These are phyloP conservation scores for Scheffersomyces parashehatae DNA, from an alignment of 1,139 yeast species.

Conservation along the genomic window DNA sequence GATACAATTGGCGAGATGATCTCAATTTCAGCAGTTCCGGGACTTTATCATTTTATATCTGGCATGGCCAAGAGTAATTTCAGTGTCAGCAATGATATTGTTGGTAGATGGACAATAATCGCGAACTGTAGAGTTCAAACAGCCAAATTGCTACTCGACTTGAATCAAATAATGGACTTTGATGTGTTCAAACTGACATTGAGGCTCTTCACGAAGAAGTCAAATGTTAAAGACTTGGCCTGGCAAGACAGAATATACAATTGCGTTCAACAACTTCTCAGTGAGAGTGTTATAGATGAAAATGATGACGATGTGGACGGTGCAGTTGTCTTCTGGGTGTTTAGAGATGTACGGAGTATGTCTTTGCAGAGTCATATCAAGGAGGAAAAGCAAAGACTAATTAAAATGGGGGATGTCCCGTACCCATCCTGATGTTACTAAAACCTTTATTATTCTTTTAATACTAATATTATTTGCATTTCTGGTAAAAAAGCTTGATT, in stretches of 20 bases:
- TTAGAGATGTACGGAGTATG: constrained; percentile 25
- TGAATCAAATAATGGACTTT: constrained; percentile 22
- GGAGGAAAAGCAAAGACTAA: constrained; percentile 11
- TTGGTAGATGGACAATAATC: constrained; percentile 19
- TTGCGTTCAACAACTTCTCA: constrained; percentile 10
- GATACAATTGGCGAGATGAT: constrained; percentile 15
- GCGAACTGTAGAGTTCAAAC: constrained; percentile 18
- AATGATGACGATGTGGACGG: constrained; percentile 23
- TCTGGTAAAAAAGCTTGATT: too few relatives aligned
- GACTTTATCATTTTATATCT: constrained; percentile 22
- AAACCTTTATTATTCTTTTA: background rate
- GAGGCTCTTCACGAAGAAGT: constrained; percentile 8
- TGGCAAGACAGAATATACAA: constrained; percentile 11
- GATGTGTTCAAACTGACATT: constrained; percentile 8
- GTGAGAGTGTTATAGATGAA: constrained; percentile 4
- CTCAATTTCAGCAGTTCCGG: constrained; percentile 22
- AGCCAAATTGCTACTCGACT: constrained; percentile 11
- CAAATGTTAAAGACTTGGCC: constrained; percentile 9
- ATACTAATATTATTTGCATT: too few relatives aligned
- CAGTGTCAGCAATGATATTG: constrained; percentile 17
- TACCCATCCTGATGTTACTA: background rate
- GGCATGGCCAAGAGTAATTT: constrained; percentile 25
- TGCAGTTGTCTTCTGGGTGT: constrained; percentile 24
- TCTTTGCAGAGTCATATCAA: constrained; percentile 19
- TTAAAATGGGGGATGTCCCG: background rate